Base-by-base conservation (phyloP, 139 green algal genomes). In the Micromonas pusilla region DNA sequence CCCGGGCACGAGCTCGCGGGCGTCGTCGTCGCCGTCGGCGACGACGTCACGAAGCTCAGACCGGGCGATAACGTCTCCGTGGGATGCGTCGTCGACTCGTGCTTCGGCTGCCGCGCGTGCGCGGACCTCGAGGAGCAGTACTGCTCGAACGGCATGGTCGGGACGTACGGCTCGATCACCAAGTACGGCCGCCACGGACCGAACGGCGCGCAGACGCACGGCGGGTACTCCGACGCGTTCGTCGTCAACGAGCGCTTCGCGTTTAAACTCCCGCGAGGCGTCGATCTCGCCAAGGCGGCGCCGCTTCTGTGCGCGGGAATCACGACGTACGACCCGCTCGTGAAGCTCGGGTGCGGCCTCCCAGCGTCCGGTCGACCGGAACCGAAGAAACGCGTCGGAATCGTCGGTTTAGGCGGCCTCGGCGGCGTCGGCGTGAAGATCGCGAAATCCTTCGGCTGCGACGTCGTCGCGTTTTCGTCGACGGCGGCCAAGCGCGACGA, bases 61-160 rank as follows among this genome's bases (percentile, higher is more conserved):
- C 23, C 79, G 16, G 78, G 78, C 3, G 78, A 82, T 57, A 71
- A 72, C 9, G 39, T 82, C 45, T 70, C 38, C 52, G 78, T 82
- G 30, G 78, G 78, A 1, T 78, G 67, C 52, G 67, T 82, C 2
- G 78, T 82, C 19, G 78, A 82, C 28, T 82, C 78, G 54, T 82
- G 78, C 60, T 37, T 37, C 1, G 21, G 13, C 0, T 82, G 78
- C 52, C 30, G 20, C 21, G 13, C 23, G 16, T 82, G 78, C 78
- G 30, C 34, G 32, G 25, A 34, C 20, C 38, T 38, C 67, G 67
- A 78, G 28, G 78, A 82, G 68, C 67, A 82, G 30, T 79, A 79
- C 33, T 82, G 78, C 52, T 9, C 21, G 3, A 67, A 72, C 20
- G 53, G 53, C 2, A 60, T 26, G 19, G 39, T 28, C 2, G 36